These are phyloP conservation scores for Trifolium dubium DNA, from an alignment of 306 rosid species.

Conservation along the genomic window DNA sequence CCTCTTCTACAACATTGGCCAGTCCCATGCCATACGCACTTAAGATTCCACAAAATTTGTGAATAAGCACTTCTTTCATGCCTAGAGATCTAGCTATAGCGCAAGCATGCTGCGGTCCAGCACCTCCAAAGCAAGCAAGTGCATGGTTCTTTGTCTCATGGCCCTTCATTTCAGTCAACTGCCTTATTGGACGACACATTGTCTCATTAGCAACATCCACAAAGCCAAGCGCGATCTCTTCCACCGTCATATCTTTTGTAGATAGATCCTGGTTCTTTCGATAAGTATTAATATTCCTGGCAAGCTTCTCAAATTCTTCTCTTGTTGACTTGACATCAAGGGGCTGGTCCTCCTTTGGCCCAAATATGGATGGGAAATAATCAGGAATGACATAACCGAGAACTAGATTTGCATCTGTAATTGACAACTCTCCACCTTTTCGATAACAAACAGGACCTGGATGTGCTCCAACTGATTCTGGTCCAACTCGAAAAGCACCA, in stretches of 20 bases:
- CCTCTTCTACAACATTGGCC: constrained; percentile 97
- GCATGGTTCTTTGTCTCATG: constrained; percentile 93
- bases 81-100: constrained; percentile 94
- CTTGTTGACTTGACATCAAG: constrained; percentile 71
- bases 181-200: constrained; percentile 96
- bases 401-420: constrained; percentile 91
- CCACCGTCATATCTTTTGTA: constrained; percentile 76
- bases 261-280: constrained; percentile 69
- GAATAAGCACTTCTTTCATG: constrained; percentile 89
- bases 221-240: constrained; percentile 84
- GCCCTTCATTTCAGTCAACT: constrained; percentile 96
- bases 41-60: constrained; percentile 88
- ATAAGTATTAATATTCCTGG: constrained; percentile 68
- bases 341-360: constrained; percentile 81
- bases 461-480: constrained; percentile 98
- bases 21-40: constrained; percentile 99
- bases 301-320: constrained; percentile 76
- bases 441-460: constrained; percentile 96
- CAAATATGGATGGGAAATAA: constrained; percentile 91
- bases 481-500: constrained; percentile 87
- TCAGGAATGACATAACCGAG: constrained; percentile 91
- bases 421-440: constrained; percentile 93
- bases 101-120: constrained; percentile 98
- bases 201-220: constrained; percentile 96
- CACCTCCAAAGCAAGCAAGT: constrained; percentile 99